Evolutionary conservation across 305 asterid species (phyloP).

Genomic region (Rubia tinctorum): DNA sequence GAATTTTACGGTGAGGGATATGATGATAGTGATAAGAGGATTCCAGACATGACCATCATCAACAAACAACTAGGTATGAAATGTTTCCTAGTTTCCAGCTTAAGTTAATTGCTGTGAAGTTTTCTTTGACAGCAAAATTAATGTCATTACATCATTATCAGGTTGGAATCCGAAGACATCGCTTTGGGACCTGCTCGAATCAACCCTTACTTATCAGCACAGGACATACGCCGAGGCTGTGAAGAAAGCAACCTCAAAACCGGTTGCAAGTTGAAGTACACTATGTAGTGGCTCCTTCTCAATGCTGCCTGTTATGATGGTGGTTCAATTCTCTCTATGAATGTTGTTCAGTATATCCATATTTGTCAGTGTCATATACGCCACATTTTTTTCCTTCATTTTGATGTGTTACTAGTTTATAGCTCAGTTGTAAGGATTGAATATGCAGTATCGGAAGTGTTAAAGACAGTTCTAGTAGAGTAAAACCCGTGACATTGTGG

Average conservation of each 20-base stretch:
- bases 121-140: neutral
- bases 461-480: slow-evolving; percentile 19
- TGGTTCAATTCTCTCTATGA: slow-evolving; percentile 23
- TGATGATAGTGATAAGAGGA: slow-evolving; percentile 88
- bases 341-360: slow-evolving; percentile 22
- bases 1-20: slow-evolving; percentile 89
- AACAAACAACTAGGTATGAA: slow-evolving; percentile 78
- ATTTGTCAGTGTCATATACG: slow-evolving; percentile 24
- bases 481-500: slow-evolving; percentile 25
- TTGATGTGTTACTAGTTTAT: slow-evolving; percentile 19
- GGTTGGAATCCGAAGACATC: slow-evolving; percentile 93
- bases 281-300: neutral
- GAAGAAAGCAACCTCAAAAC: slow-evolving; percentile 64
- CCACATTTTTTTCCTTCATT: slow-evolving; percentile 16
- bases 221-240: slow-evolving; percentile 80
- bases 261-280: slow-evolving; percentile 50
- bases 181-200: slow-evolving; percentile 87
- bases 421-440: slow-evolving; percentile 32
- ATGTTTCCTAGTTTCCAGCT: neutral
- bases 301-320: slow-evolving; percentile 16
- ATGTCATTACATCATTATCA: slow-evolving; percentile 22
- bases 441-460: slow-evolving; percentile 24
- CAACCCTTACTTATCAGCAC: slow-evolving; percentile 89
- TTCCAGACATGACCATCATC: slow-evolving; percentile 89
- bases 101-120: neutral